Percentiles rank a stretch among this genome's conserved stretches.
These are phyloP conservation scores for Boletus sensibilis DNA, from an alignment of 768 basidiomycete species.

Conservation along the genomic window DNA sequence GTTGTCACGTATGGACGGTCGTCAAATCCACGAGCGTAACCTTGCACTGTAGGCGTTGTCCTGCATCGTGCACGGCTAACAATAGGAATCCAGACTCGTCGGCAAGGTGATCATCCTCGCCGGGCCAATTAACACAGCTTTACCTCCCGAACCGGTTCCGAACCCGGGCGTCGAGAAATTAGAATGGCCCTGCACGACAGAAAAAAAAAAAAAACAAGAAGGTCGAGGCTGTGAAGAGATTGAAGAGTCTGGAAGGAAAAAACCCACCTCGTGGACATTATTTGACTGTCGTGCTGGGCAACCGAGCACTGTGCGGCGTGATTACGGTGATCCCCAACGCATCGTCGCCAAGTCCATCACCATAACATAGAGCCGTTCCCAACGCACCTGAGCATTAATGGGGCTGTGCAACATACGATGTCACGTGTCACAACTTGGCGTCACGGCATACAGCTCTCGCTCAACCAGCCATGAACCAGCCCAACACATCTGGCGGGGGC, in stretches of 20 bases:
- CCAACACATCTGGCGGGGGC: slow-evolving; percentile 33
- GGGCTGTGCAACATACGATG: slow-evolving; percentile 10
- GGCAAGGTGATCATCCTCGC: slow-evolving; percentile 54
- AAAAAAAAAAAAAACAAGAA: not conserved
- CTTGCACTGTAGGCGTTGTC: slow-evolving; percentile 25
- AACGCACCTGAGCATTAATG: not conserved
- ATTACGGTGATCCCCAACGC: slow-evolving; percentile 16
- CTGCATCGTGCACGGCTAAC: slow-evolving; percentile 32
- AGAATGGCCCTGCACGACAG: not conserved
- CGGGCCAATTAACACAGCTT: slow-evolving; percentile 20
- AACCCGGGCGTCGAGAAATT: slow-evolving; percentile 12
- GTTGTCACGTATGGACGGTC: slow-evolving; percentile 36
- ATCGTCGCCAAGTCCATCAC: slow-evolving; percentile 13
- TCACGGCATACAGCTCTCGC: not conserved
- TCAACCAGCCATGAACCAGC: slow-evolving; percentile 39
- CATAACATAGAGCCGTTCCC: not conserved
- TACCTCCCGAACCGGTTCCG: slow-evolving; percentile 18
- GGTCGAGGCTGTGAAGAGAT: not conserved
- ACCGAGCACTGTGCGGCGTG: slow-evolving; percentile 10
- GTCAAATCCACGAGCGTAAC: slow-evolving; percentile 30
- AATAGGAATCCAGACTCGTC: slow-evolving; percentile 52
- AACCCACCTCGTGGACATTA: not conserved
- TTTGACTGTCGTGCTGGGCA: slow-evolving; percentile 9
- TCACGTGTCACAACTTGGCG: slow-evolving; percentile 15
- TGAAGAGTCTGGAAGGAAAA: not conserved